phyloP scores from a whole-genome alignment of 768 basidiomycete species.

The Obba rivulosa region DNA sequence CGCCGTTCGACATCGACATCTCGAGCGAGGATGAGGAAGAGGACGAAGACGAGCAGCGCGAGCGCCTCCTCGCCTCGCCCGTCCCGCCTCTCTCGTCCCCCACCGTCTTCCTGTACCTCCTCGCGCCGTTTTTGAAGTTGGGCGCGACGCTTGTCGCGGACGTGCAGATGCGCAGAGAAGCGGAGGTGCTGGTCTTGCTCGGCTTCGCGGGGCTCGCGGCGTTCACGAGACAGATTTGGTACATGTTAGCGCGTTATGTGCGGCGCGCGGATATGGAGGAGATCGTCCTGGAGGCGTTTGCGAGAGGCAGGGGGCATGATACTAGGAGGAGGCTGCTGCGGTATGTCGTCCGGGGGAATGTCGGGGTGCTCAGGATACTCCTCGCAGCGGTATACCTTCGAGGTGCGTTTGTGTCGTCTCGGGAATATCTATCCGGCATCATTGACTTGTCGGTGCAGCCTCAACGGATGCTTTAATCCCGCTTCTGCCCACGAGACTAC shows the following conservation, averaged over 20 bases:
- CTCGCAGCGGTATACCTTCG: slow-evolving; percentile 60
- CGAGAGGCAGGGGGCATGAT: slow-evolving; percentile 48
- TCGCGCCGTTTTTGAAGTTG: slow-evolving; percentile 63
- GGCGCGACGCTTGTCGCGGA: slow-evolving; percentile 62
- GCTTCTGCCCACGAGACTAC: slow-evolving; percentile 34
- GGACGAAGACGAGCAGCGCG: slow-evolving; percentile 28
- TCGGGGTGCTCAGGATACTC: slow-evolving; percentile 42
- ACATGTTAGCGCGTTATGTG: slow-evolving; percentile 70
- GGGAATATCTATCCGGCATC: neutral
- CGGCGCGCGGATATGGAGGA: slow-evolving; percentile 63
- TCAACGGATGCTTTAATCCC: slow-evolving; percentile 48
- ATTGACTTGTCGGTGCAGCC: slow-evolving; percentile 31
- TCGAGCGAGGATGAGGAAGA: slow-evolving; percentile 41
- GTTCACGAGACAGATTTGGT: slow-evolving; percentile 67
- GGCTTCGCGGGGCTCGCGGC: slow-evolving; percentile 53
- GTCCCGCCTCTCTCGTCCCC: slow-evolving; percentile 52
- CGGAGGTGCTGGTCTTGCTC: slow-evolving; percentile 44
- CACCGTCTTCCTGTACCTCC: slow-evolving; percentile 62
- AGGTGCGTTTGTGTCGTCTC: slow-evolving; percentile 37
- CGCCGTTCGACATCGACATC: slow-evolving; percentile 30
- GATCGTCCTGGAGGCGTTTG: slow-evolving; percentile 56
- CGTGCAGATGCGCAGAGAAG: slow-evolving; percentile 40
- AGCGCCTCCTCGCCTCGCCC: slow-evolving; percentile 28
- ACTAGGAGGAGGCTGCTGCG: slow-evolving; percentile 39
- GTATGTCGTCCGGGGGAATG: slow-evolving; percentile 36